These are phyloP conservation scores for Ogataea wickerhamii DNA, from an alignment of 805 yeast species.

Conservation along the genomic window DNA sequence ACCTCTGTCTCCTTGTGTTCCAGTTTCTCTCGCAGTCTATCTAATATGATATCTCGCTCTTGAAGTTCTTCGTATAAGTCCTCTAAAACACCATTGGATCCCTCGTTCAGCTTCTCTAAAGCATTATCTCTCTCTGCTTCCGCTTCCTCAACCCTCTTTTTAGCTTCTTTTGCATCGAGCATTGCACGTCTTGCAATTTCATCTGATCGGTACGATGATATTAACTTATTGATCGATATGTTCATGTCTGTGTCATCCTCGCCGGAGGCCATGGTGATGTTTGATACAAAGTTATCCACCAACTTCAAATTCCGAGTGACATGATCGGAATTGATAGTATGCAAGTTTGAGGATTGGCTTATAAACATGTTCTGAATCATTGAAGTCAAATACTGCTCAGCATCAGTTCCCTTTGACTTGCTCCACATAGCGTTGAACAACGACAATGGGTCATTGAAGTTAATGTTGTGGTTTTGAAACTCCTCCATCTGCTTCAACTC, in stretches of 20 bases:
- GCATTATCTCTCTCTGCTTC: constrained; percentile 39
- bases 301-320: constrained; percentile 50
- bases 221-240: constrained; percentile 69
- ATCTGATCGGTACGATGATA: constrained; percentile 75
- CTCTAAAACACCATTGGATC: constrained; percentile 70
- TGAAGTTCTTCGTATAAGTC: constrained; percentile 56
- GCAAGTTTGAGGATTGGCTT: constrained; percentile 45
- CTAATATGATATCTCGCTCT: constrained; percentile 58
- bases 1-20: constrained; percentile 58
- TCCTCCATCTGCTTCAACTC: constrained; percentile 37
- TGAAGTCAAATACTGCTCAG: constrained; percentile 56
- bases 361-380: constrained; percentile 64
- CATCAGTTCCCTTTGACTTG: constrained; percentile 53
- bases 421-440: constrained; percentile 57
- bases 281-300: constrained; percentile 52
- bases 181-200: constrained; percentile 77
- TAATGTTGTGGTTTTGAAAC: constrained; percentile 42
- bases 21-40: constrained; percentile 57
- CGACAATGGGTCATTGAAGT: constrained; percentile 71
- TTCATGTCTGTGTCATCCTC: constrained; percentile 67
- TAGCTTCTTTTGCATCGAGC: constrained; percentile 39
- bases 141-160: constrained; percentile 38
- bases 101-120: constrained; percentile 40
- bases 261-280: constrained; percentile 48
- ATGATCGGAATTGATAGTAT: constrained; percentile 39